Percentiles rank a stretch among this genome's conserved stretches.
phyloP scores from a whole-genome alignment of 2,329 filamentous ascomycete species.

The Alternaria viburni region DNA sequence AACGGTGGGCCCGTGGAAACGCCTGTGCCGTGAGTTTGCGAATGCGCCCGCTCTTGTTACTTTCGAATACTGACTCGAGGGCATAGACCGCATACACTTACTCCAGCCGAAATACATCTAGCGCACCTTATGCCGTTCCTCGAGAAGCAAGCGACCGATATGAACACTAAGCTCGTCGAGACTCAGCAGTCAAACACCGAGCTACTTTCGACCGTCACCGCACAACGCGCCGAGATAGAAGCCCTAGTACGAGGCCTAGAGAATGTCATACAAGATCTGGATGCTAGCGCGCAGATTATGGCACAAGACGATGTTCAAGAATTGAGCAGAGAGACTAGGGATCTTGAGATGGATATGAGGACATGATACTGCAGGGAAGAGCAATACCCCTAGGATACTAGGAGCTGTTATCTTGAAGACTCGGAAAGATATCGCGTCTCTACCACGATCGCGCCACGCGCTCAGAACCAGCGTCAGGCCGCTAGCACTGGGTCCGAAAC shows the following conservation, averaged over 20 bases:
- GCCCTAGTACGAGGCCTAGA: constrained; percentile 62
- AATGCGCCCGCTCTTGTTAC: neutral
- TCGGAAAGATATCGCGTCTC: neutral
- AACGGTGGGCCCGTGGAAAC: constrained; percentile 42
- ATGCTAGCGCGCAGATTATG: constrained; percentile 55
- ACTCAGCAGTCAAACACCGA: constrained; percentile 61
- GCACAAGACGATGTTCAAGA: constrained; percentile 46
- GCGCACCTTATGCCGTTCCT: constrained; percentile 66
- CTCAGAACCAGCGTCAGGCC: neutral
- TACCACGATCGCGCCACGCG: neutral
- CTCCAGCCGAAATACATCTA: constrained; percentile 62
- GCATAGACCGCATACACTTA: constrained; percentile 63
- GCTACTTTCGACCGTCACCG: constrained; percentile 58
- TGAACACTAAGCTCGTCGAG: constrained; percentile 57
- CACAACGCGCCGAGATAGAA: constrained; percentile 65
- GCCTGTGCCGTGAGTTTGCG: constrained; percentile 55
- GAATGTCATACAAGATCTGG: constrained; percentile 62
- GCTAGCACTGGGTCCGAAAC: neutral
- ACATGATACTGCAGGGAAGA: constrained; percentile 24
- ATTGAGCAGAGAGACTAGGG: constrained; percentile 43
- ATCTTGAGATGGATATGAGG: constrained; percentile 46
- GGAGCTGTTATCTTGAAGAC: neutral
- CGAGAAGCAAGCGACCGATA: constrained; percentile 55
- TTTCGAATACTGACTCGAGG: neutral
- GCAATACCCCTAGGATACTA: neutral